Evolutionary conservation across 306 rosid genomes (phyloP).

Genomic region (Medicago ruthenica): DNA sequence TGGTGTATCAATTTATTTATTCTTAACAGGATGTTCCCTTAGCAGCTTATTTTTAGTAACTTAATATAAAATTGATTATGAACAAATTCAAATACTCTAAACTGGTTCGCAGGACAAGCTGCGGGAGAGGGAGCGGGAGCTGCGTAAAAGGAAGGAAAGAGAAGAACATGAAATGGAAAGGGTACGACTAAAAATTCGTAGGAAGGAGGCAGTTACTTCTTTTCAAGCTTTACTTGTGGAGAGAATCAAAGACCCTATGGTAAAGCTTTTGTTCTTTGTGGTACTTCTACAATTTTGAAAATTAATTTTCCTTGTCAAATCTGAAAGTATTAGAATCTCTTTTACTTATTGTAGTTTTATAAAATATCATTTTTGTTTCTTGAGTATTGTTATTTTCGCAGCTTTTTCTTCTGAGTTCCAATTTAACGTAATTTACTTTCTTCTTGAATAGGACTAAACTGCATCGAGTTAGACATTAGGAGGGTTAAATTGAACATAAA

Average conservation of each 20-base stretch:
- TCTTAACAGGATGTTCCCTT: not conserved
- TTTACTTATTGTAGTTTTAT: constrained; percentile 1
- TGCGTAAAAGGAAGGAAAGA: constrained; percentile 95
- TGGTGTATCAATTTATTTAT: constrained; percentile 16
- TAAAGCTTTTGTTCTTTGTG: constrained; percentile 46
- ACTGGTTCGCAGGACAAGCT: constrained; percentile 76
- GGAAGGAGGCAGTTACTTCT: constrained; percentile 85
- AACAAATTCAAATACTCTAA: constrained; percentile 21
- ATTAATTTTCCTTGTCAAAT: constrained; percentile 13
- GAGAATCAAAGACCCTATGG: constrained; percentile 89
- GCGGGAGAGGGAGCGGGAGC: constrained; percentile 92
- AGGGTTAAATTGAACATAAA: constrained; percentile 7
- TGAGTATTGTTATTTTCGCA: constrained; percentile 22
- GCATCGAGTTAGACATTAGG: constrained; percentile 8
- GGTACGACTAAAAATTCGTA: constrained; percentile 81
- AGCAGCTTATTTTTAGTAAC: not conserved
- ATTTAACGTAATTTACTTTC: not conserved
- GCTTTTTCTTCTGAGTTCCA: not conserved
- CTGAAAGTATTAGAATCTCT: constrained; percentile 21
- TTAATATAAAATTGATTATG: not conserved
- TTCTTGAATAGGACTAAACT: constrained; percentile 24
- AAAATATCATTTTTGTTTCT: constrained; percentile 24
- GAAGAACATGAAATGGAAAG: constrained; percentile 98
- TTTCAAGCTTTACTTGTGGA: constrained; percentile 97
- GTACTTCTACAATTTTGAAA: not conserved